Base-by-base conservation (phyloP, 441 rosid species). In the Euphorbia celastroides region DNA sequence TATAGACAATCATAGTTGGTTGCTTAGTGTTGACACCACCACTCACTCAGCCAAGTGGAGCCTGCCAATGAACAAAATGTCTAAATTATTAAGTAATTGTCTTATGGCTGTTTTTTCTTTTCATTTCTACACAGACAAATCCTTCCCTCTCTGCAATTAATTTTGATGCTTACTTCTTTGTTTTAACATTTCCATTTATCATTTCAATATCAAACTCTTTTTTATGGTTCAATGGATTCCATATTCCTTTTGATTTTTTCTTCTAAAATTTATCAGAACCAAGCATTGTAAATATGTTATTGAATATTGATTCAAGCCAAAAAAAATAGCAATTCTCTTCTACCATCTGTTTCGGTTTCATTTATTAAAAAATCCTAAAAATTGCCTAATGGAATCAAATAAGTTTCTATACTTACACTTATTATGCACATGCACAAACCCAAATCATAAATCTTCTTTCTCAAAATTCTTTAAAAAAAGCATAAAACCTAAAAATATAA, bases 51-150 rank as follows among this genome's bases (percentile, higher is more conserved):
- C 7, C 14, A 31, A 34, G 30, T 41, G 42, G 57, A 27, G 61
- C 60, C 50, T 55, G 46, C 31, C 50, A 1, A 28, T 23, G 9
- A 9, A 55, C 19, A 50, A 62, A 62, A 57, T 70, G 58, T 70
- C 68, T 57, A 57, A 62, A 62, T 19, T 23, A 44, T 7, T 17
- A 56, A 62, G 58, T 30, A 20, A 48, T 64, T 72, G 70, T 72
- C 70, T 42, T 60, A 19, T 26, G 74, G 74, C 65, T 70, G 74
- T 70, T 51, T 70, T 46, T 57, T 60, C 25, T 32, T 44, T 62
- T 23, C 17, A 2, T 28, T 30, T 19, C 9, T 25, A 38, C 54
- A 0, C 32, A 17, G 22, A 64, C 64, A 70, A 46, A 42, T 31
- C 26, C 6, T n/a, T 31, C 8, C 30, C 64, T 30, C 34, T 17